Conservation (phyloP, 2,329 filamentous ascomycete genomes). For the Paraphoma chrysanthemicola region DNA sequence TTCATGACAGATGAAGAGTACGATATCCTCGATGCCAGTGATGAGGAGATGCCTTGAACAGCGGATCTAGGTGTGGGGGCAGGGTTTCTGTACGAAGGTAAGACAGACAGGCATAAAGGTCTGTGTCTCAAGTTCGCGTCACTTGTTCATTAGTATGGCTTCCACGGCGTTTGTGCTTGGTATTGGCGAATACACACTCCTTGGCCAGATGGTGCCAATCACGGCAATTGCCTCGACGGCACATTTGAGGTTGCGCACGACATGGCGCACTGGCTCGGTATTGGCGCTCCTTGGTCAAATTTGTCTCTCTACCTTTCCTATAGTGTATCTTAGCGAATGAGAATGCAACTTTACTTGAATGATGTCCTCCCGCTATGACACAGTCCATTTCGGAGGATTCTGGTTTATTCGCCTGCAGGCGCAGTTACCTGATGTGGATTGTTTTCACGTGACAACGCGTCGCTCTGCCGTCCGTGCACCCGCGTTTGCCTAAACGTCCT, state of each 20-base stretch:
- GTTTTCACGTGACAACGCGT: constrained; percentile 30
- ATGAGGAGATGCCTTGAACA: constrained; percentile 68
- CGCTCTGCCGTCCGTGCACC: constrained; percentile 19
- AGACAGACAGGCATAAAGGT: too few relatives aligned
- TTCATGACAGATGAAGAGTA: constrained; percentile 99
- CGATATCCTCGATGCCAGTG: constrained; percentile 93
- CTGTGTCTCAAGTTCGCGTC: too few relatives aligned
- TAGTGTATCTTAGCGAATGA: constrained; percentile 2
- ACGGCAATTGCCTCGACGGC: constrained; percentile 3
- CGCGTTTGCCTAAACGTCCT: constrained; percentile 34
- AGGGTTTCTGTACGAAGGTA: not conserved
- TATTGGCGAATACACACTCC: constrained; percentile 1
- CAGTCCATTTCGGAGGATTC: not conserved
- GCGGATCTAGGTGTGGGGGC: not conserved
- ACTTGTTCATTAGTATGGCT: constrained; percentile 1
- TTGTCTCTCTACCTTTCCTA: constrained; percentile 1
- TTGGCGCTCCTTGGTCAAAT: not conserved
- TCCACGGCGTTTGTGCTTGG: not conserved
- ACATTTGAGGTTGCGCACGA: constrained; percentile 1
- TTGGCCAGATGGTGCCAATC: not conserved
- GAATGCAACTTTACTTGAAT: constrained; percentile 1
- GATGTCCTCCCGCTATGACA: not conserved
- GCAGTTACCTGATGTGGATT: not conserved
- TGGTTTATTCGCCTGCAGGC: too few relatives aligned
- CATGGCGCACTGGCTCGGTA: not conserved